Conservation (phyloP, 2,329 filamentous ascomycete genomes). For the Dothideomycetes sp. region DNA sequence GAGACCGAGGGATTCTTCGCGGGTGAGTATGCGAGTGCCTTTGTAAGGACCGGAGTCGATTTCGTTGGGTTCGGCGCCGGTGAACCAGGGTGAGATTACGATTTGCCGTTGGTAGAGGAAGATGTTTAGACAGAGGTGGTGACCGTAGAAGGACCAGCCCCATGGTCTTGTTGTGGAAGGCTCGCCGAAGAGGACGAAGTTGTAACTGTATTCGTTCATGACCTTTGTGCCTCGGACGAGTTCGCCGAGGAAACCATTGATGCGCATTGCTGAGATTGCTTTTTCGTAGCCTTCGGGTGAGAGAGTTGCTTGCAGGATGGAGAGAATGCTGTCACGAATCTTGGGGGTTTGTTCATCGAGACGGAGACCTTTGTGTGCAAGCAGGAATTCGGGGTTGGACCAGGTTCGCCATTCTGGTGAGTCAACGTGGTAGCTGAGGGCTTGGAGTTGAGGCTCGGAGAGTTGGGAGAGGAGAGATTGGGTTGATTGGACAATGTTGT, state of each 20-base stretch:
- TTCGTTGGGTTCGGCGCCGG: constrained; percentile 68
- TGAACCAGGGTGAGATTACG: constrained; percentile 65
- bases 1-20: constrained; percentile 57
- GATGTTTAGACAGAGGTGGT: constrained; percentile 65
- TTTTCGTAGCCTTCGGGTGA: constrained; percentile 65
- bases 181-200: constrained; percentile 60
- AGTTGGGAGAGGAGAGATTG: constrained; percentile 40
- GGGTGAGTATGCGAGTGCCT: constrained; percentile 57
- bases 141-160: constrained; percentile 69
- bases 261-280: constrained; percentile 58
- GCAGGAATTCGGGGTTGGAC: constrained; percentile 65
- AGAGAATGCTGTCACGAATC: constrained; percentile 43
- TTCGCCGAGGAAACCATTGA: constrained; percentile 66
- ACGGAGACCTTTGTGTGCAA: constrained; percentile 59
- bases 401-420: constrained; percentile 62
- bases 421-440: constrained; percentile 53
- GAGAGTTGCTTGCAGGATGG: constrained; percentile 49
- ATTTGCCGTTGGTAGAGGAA: constrained; percentile 59
- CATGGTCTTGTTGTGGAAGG: constrained; percentile 52
- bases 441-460: constrained; percentile 39
- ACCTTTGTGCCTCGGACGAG: constrained; percentile 53
- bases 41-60: constrained; percentile 56
- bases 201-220: constrained; percentile 69
- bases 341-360: constrained; percentile 51
- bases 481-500: constrained; percentile 45